Evolutionary conservation across 306 rosid genomes (phyloP).

Genomic region (Cyclanthera cordifolia): DNA sequence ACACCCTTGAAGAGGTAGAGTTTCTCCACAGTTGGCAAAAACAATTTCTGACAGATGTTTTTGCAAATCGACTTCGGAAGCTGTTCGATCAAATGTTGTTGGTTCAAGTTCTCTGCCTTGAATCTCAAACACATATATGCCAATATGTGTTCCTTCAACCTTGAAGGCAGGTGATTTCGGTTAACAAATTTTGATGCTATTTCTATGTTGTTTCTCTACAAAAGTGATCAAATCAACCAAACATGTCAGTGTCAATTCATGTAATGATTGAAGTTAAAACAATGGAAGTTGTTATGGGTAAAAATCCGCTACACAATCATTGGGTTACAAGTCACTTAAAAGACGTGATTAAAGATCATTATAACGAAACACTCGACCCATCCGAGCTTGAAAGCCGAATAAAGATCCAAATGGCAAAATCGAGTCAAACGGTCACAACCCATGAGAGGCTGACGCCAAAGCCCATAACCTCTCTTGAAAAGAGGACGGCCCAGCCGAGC

Average conservation of each 20-base stretch:
- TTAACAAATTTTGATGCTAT: conserved; percentile 73
- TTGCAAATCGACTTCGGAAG: conserved; percentile 75
- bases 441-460: too few species aligned
- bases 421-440: too few species aligned
- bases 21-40: conserved; percentile 46
- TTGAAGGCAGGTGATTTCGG: conserved; percentile 59
- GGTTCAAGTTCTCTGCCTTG: conserved; percentile 83
- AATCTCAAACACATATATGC: conserved; percentile 90
- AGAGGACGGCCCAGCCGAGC: too few species aligned
- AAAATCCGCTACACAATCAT: too few species aligned
- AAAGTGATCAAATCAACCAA: background rate
- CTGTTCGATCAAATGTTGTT: conserved; percentile 65
- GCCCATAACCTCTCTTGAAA: too few species aligned
- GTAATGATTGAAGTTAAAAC: background rate
- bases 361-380: too few species aligned
- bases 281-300: background rate
- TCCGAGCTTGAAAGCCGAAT: too few species aligned
- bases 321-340: too few species aligned
- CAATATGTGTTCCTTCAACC: conserved; percentile 59
- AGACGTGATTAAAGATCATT: too few species aligned
- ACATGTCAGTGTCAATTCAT: background rate
- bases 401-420: too few species aligned
- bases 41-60: conserved; percentile 61
- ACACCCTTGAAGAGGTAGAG: conserved; percentile 72
- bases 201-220: conserved; percentile 76